Percentiles rank a stretch among this genome's conserved stretches.
phyloP scores from a whole-genome alignment of 768 basidiomycete species.

The Phallus indusiatus region DNA sequence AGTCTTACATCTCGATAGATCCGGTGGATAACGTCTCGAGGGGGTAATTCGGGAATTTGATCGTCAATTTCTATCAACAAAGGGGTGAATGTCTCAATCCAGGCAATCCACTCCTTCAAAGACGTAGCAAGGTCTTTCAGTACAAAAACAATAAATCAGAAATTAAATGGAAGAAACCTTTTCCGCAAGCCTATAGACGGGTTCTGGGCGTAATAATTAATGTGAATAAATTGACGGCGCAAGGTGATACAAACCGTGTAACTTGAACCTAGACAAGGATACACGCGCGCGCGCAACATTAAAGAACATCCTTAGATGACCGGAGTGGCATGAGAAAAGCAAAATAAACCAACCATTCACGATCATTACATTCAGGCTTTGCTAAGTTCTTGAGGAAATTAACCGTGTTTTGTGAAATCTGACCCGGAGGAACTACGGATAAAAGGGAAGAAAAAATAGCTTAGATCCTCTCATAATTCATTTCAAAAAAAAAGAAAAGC shows the following conservation, averaged over 20 bases:
- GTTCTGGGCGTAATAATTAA: constrained; percentile 38
- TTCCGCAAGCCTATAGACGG: constrained; percentile 73
- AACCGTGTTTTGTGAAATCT: constrained; percentile 78
- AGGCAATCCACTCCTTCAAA: constrained; percentile 69
- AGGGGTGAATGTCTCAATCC: constrained; percentile 63
- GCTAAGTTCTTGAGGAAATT: constrained; percentile 63
- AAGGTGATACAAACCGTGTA: constrained; percentile 46
- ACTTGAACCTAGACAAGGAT: constrained; percentile 58
- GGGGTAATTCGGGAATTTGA: constrained; percentile 79
- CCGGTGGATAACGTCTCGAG: constrained; percentile 85
- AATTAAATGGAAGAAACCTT: constrained; percentile 24
- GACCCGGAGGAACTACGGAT: constrained; percentile 64
- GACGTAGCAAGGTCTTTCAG: background rate
- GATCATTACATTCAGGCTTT: constrained; percentile 73
- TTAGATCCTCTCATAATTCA: background rate
- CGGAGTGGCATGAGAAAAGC: background rate
- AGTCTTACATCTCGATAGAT: constrained; percentile 79
- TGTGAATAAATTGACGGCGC: background rate
- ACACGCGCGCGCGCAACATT: background rate
- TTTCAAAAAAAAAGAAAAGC: background rate
- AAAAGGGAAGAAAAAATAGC: background rate
- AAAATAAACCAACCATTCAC: constrained; percentile 54
- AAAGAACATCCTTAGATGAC: too few species aligned
- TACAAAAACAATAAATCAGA: background rate
- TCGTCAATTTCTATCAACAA: constrained; percentile 63